phyloP scores from a whole-genome alignment of 352 stramenopile genomes.

The Pythium phragmitis region DNA sequence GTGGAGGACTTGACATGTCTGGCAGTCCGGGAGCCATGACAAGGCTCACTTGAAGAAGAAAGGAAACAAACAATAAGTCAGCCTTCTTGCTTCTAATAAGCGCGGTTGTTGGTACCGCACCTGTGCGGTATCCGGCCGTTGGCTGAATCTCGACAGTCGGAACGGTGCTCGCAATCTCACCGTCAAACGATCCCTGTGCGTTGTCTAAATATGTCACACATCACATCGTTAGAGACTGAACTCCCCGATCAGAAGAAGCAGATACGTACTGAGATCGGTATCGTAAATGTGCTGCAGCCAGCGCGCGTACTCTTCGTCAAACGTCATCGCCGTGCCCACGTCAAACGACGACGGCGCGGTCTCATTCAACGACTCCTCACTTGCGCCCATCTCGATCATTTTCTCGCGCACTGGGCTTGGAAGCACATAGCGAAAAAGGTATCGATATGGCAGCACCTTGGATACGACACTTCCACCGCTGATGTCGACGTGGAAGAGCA shows the following conservation, averaged over 20 bases:
- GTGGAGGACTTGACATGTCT: conserved; percentile 27
- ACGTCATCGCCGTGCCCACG: conserved; percentile 58
- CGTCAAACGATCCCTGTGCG: conserved; percentile 31
- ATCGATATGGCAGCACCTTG: conserved; percentile 55
- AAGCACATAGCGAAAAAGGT: conserved; percentile 79
- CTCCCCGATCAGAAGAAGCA: not conserved
- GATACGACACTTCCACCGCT: conserved; percentile 33
- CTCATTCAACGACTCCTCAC: conserved; percentile 64
- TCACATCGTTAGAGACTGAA: not conserved
- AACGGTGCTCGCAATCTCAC: conserved; percentile 14
- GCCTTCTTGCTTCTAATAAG: too few species aligned
- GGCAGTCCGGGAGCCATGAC: conserved; percentile 33
- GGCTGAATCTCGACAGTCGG: conserved; percentile 35
- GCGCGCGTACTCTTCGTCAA: conserved; percentile 85
- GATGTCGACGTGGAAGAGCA: conserved; percentile 78
- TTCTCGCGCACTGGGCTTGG: conserved; percentile 58
- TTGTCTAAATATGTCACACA: conserved; percentile 24
- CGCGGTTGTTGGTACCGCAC: conserved; percentile 18
- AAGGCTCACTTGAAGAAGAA: conserved; percentile 48
- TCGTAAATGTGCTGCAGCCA: conserved; percentile 88
- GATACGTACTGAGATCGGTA: conserved; percentile 69
- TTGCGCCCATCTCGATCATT: conserved; percentile 68
- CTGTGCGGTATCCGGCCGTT: conserved; percentile 34
- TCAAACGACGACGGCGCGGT: conserved; percentile 68
- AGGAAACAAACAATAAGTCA: conserved; percentile 6